Conservation (phyloP, 2,329 filamentous ascomycete species). For the Epicoccum nigrum region DNA sequence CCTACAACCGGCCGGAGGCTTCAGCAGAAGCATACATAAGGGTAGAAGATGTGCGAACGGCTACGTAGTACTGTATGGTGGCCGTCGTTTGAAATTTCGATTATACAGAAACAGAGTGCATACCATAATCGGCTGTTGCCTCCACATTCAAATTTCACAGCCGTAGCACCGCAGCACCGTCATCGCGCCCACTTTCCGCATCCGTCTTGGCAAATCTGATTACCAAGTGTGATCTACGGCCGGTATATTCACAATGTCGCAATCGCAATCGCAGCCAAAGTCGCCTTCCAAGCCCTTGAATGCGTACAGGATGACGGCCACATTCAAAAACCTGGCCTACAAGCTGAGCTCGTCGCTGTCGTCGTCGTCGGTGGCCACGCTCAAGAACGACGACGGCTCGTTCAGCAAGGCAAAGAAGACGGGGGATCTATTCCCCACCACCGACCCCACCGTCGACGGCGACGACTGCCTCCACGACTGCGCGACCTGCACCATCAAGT, state of each 20-base stretch:
- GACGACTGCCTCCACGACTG: constrained; percentile 91
- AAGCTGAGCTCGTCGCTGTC: constrained; percentile 43
- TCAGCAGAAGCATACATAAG: constrained; percentile 1
- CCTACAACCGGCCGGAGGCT: constrained; percentile 1
- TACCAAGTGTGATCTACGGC: constrained; percentile 22
- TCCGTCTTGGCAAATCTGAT: constrained; percentile 43
- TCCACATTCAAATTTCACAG: background rate
- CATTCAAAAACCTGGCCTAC: constrained; percentile 46
- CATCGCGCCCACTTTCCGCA: constrained; percentile 38
- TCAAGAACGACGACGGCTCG: constrained; percentile 44
- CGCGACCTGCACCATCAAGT: constrained; percentile 76
- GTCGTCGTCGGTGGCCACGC: constrained; percentile 37
- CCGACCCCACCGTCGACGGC: constrained; percentile 78
- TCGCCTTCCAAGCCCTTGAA: constrained; percentile 33
- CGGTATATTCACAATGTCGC: constrained; percentile 24
- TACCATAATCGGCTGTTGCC: background rate
- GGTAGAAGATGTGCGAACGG: background rate
- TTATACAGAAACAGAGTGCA: background rate
- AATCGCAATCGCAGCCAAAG: constrained; percentile 26
- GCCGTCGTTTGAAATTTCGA: no score
- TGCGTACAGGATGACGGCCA: constrained; percentile 46
- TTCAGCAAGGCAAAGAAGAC: constrained; percentile 56
- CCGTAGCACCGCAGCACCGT: constrained; percentile 13
- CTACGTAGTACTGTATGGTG: no score
- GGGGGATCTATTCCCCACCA: constrained; percentile 72